Evolutionary conservation across 1,139 yeast species (phyloP), one percentile per base, ranked within the genome.

Genomic region (Yamadazyma siamensis): DNA sequence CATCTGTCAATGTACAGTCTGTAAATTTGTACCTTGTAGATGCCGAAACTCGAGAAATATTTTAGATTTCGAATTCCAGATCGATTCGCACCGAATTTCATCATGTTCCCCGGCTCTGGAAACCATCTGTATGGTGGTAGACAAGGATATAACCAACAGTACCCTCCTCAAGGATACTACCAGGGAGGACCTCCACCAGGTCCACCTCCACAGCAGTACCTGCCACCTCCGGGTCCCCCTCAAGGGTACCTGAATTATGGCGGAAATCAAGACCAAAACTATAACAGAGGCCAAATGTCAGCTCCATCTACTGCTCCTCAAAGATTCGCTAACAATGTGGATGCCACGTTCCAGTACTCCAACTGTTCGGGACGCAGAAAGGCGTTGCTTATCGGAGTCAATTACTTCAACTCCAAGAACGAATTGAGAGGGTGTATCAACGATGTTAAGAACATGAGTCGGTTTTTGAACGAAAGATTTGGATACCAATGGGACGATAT

Each of bases 401-500:
- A 89, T 61, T 89, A 89, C 58, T 68, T 79, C 46, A 94, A 95
- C 8, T 58, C 82, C n/a, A 61, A 59, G 29, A 81, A 78, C 53
- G 79, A 72, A 41, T 65, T 89, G 38, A 65, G 81, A 33, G 97
- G 97, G 1, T 88, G 96, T 57, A 84, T 89, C 55, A 89, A 89
- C 50, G 94, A 83, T 56, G 85, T 77, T 21, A 66, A 72, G 44
- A 80, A 78, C 53, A 78, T 81, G 71, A 65, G 71, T 45, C 54
- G 56, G 28, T 81, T 77, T 46, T 59, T 81, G 43, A 65, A 75
- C 23, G 62, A 65, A 33, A 54, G 66, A 25, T 78, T 71, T 47
- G 95, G 95, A 0, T 89, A 85, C 57, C 51, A 59, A 19, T 65
- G 71, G 44, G 89, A 82, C 15, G 94, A 89, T 52, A 87, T 89